Conservation (phyloP, 768 basidiomycete genomes). For the Boletus patriciae region DNA sequence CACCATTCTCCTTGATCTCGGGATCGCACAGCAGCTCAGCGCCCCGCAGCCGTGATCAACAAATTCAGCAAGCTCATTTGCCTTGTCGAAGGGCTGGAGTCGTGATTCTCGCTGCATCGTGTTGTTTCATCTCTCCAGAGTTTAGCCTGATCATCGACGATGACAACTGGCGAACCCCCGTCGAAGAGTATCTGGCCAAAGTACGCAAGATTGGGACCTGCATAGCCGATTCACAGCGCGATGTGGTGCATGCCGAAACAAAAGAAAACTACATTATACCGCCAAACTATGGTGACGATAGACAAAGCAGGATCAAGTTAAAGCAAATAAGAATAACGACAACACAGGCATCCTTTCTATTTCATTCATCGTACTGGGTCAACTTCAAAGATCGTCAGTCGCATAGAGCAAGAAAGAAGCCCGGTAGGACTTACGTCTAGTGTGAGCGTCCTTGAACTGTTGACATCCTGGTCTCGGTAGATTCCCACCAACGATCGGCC, state of each 20-base stretch:
- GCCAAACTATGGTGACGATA: neutral
- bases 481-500: constrained; percentile 92
- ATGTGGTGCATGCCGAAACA: neutral
- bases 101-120: neutral
- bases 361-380: constrained; percentile 31
- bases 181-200: no score
- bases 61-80: neutral
- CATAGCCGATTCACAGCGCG: no score
- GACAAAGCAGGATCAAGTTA: constrained; percentile 8
- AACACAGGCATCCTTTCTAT: neutral
- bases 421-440: constrained; percentile 64
- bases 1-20: no score
- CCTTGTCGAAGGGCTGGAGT: neutral
- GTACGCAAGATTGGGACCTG: no score
- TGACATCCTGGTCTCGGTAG: constrained; percentile 90
- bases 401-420: neutral
- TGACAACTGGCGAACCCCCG: no score
- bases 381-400: constrained; percentile 21
- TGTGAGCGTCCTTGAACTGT: constrained; percentile 88
- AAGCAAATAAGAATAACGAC: constrained; percentile 29
- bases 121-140: neutral
- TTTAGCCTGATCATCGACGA: neutral
- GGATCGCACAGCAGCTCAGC: neutral
- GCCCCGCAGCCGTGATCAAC: neutral
- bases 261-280: neutral